Evolutionary conservation across 176 grass and related monocot genomes (phyloP).

Genomic region (Oryza meridionalis): DNA sequence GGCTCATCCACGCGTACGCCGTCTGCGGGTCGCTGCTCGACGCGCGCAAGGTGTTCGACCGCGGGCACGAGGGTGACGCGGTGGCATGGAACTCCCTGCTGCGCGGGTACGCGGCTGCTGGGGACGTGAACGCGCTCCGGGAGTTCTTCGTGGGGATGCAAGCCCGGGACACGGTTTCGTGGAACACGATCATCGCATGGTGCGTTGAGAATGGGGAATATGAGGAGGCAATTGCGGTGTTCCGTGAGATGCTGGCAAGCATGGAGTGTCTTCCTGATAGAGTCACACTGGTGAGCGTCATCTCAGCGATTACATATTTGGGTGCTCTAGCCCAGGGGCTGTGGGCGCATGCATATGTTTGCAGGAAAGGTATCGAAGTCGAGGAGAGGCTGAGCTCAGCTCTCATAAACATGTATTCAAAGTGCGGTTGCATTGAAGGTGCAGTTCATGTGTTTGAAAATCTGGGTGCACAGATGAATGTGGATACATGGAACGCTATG

Average conservation of each 20-base stretch:
- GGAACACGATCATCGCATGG: conserved; percentile 65
- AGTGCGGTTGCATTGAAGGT: conserved; percentile 66
- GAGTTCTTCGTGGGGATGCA: conserved; percentile 59
- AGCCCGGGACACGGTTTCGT: conserved; percentile 55
- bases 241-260: conserved; percentile 49
- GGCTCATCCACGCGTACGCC: conserved; percentile 54
- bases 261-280: conserved; percentile 51
- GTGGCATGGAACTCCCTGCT: conserved; percentile 67
- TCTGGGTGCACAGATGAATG: conserved; percentile 10
- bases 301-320: conserved; percentile 56
- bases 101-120: conserved; percentile 47
- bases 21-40: conserved; percentile 41
- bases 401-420: conserved; percentile 66
- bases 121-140: conserved; percentile 36
- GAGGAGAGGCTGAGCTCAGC: conserved; percentile 60
- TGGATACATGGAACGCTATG: conserved; percentile 67
- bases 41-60: conserved; percentile 66
- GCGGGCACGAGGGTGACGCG: conserved; percentile 42
- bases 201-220: conserved; percentile 46
- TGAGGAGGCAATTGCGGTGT: conserved; percentile 46
- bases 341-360: conserved; percentile 59
- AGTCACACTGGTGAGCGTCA: conserved; percentile 58
- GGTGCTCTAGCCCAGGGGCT: conserved; percentile 55
- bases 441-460: conserved; percentile 59
- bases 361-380: conserved; percentile 44